Base-by-base conservation (phyloP, 164 flowering plant genomes). In the Vitis amurensis region DNA sequence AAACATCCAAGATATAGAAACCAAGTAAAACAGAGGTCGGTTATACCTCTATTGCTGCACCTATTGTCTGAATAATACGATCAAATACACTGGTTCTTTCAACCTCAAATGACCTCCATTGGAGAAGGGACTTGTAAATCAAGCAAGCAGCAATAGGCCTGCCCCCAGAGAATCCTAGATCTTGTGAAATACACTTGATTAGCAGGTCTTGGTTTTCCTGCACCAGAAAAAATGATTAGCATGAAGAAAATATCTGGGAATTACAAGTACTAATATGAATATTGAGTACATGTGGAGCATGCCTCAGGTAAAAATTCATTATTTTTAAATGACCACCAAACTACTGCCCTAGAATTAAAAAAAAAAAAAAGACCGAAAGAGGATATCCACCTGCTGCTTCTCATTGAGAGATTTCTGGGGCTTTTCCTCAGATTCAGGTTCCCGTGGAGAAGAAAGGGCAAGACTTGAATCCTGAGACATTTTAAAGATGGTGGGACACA, bases 41-140 rank as follows among this genome's bases (percentile, higher is more conserved):
- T 37, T 6, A 17, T 80, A 96, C 99, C 90, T 96, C 98, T 53
- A 96, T 82, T 19, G 97, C 78, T 57, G 97, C 81, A 64, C 92
- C 88, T 64, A 96, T 88, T 16, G 94, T 91, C 73, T 93, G 99
- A 73, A 96, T 93, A 50, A 96, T 85, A 68, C 95, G 94, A 67
- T 96, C 98, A 82, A 96, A 96, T 15, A 96, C 89, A 74, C 79
- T 83, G 23, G 99, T 93, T 68, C 97, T 87, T 84, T 96, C 99
- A 74, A 93, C 99, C 79, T 93, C 99, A 81, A 93, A 96, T 67
- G 98, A 96, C 71, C 97, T 89, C 99, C 99, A 96, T 71, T 96
- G 99, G 67, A 96, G 95, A 67, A 96, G 97, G 79, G 95, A 85
- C 73, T 93, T 96, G 83, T 93, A 96, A 67, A 96, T 91, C 61